A percentile compares a stretch with the other conserved stretches of the same genome.
phyloP scores from a whole-genome alignment of 768 basidiomycete genomes.

The Termitomyces sp. region DNA sequence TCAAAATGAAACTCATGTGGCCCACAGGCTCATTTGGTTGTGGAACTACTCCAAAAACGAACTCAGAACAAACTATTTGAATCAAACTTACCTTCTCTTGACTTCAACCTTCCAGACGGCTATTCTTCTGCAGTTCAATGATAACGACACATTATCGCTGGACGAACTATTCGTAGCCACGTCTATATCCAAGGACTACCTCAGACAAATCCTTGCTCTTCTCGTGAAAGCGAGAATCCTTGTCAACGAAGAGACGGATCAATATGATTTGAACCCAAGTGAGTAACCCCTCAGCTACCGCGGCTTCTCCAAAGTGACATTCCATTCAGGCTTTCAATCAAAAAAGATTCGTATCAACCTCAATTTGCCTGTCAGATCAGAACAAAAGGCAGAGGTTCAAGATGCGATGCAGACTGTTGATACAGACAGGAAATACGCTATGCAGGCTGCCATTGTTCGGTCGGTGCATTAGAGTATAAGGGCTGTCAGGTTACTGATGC shows the following conservation, averaged over 20 bases:
- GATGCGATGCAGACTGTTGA: slow-evolving; percentile 94
- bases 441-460: slow-evolving; percentile 93
- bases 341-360: slow-evolving; percentile 93
- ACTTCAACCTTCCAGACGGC: slow-evolving; percentile 95
- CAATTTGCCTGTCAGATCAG: slow-evolving; percentile 91
- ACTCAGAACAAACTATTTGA: slow-evolving; percentile 86
- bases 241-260: slow-evolving; percentile 82
- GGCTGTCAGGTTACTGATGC: neutral
- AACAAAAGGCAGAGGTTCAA: slow-evolving; percentile 85
- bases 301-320: neutral
- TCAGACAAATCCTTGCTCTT: slow-evolving; percentile 67
- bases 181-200: slow-evolving; percentile 72
- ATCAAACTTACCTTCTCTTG: slow-evolving; percentile 95
- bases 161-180: slow-evolving; percentile 81
- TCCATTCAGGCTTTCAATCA: slow-evolving; percentile 70
- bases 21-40: slow-evolving; percentile 94
- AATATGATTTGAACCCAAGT: slow-evolving; percentile 89
- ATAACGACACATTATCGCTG: slow-evolving; percentile 76
- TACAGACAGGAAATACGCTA: slow-evolving; percentile 95
- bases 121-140: slow-evolving; percentile 92
- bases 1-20: slow-evolving; percentile 81
- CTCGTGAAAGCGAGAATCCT: slow-evolving; percentile 88
- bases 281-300: slow-evolving; percentile 13
- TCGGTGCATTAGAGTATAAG: slow-evolving; percentile 21
- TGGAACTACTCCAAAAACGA: slow-evolving; percentile 99